Conservation (phyloP, 2,329 filamentous ascomycete genomes). For the Aspergillus sp. region DNA sequence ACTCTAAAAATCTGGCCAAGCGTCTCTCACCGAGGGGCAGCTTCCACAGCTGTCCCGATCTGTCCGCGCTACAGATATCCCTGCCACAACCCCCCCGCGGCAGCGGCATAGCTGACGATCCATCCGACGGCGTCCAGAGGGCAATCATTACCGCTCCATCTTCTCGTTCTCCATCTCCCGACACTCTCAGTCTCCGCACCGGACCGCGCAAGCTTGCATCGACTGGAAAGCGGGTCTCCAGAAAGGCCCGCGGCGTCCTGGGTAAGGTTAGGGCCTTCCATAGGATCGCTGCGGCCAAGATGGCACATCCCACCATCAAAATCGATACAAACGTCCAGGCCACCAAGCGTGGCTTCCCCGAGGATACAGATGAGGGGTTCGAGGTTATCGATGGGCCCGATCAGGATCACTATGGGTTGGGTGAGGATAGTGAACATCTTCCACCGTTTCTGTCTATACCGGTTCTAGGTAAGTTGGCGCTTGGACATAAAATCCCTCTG, state of each 20-base stretch:
- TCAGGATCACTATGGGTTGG: slow-evolving; percentile 23
- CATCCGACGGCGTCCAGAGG: slow-evolving; percentile 14
- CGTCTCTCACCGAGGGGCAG: slow-evolving; percentile 34
- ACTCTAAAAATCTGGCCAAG: slow-evolving; percentile 36
- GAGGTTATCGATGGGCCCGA: slow-evolving; percentile 20
- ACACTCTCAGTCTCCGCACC: slow-evolving; percentile 23
- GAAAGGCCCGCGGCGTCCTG: slow-evolving; percentile 37
- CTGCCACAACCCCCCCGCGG: slow-evolving; percentile 17
- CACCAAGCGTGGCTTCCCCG: slow-evolving; percentile 34
- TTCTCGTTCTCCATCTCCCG: slow-evolving; percentile 28
- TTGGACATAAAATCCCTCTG: background rate
- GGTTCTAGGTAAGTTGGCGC: slow-evolving; percentile 28
- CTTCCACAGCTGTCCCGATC: slow-evolving; percentile 41
- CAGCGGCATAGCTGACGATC: slow-evolving; percentile 18
- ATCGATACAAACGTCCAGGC: slow-evolving; percentile 35
- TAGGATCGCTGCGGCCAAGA: slow-evolving; percentile 35
- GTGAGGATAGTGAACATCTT: slow-evolving; percentile 27
- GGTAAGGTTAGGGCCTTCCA: slow-evolving; percentile 37
- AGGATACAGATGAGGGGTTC: slow-evolving; percentile 27
- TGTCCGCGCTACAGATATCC: slow-evolving; percentile 32
- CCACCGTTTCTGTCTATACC: slow-evolving; percentile 36
- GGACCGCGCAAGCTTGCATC: slow-evolving; percentile 24
- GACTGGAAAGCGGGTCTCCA: slow-evolving; percentile 29
- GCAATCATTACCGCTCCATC: slow-evolving; percentile 21
- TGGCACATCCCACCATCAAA: slow-evolving; percentile 37